Evolutionary conservation across 164 flowering plant genomes (phyloP).

Genomic region (Euptelea pleiosperma): DNA sequence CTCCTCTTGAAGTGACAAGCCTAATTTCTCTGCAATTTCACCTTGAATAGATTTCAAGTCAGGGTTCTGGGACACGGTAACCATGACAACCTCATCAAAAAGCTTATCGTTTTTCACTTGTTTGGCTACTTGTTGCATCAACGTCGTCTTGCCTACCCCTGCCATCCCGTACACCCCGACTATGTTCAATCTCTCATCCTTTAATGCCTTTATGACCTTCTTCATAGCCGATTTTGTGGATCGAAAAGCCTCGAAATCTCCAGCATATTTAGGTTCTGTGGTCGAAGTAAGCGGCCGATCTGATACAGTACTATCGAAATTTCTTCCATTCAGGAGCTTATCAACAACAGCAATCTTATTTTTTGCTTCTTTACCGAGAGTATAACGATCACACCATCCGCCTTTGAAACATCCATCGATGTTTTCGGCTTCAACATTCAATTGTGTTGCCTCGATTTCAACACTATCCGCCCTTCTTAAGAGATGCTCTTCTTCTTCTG

Average conservation of each 20-base stretch:
- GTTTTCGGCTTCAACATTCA: too few relatives aligned
- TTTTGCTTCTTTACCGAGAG: too few relatives aligned
- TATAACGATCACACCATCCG: too few relatives aligned
- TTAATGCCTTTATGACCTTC: neutral
- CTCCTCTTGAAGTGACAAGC: neutral
- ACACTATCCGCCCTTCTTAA: too few relatives aligned
- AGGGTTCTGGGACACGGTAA: neutral
- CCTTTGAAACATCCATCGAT: too few relatives aligned
- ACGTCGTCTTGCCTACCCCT: slow-evolving; percentile 15
- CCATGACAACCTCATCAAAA: slow-evolving; percentile 14
- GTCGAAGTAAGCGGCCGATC: too few relatives aligned
- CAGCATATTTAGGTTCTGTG: too few relatives aligned
- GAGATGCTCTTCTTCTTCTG: too few relatives aligned
- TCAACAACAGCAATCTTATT: too few relatives aligned
- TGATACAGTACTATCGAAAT: too few relatives aligned
- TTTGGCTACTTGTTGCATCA: slow-evolving; percentile 11
- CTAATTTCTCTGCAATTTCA: slow-evolving; percentile 8
- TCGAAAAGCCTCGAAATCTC: neutral
- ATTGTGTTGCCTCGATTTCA: too few relatives aligned
- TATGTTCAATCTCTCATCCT: neutral
- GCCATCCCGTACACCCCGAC: slow-evolving; percentile 6
- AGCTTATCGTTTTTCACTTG: neutral
- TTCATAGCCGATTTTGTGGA: neutral
- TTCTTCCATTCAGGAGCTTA: too few relatives aligned
- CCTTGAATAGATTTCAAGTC: slow-evolving; percentile 10